Conservation (phyloP, 1,139 yeast genomes). For the Yamadazyma triangularis region DNA sequence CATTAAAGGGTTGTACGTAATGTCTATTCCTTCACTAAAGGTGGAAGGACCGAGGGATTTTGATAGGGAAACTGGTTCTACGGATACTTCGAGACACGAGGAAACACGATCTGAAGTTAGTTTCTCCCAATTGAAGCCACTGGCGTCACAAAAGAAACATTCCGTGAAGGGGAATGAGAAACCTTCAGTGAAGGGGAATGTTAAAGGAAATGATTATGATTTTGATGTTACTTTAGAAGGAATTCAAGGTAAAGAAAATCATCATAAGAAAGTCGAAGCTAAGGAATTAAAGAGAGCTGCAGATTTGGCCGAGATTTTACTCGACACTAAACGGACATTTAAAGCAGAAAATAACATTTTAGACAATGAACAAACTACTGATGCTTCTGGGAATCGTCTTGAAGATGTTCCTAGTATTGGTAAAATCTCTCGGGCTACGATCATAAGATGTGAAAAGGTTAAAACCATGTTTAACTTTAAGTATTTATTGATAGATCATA, state of each 20-base stretch:
- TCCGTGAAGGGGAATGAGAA: too few relatives aligned
- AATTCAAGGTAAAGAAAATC: background rate
- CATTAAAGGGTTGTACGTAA: too few relatives aligned
- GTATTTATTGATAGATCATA: constrained; percentile 44
- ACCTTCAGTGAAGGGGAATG: too few relatives aligned
- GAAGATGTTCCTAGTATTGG: constrained; percentile 1
- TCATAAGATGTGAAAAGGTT: constrained; percentile 50
- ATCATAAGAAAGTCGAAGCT: constrained; percentile 9
- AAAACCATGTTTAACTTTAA: constrained; percentile 47
- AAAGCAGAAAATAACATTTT: constrained; percentile 40
- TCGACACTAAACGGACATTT: constrained; percentile 40
- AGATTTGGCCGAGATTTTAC: constrained; percentile 37
- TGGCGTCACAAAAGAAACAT: too few relatives aligned
- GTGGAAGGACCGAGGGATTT: too few relatives aligned
- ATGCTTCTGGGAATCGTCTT: constrained; percentile 3
- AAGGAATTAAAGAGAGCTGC: constrained; percentile 32
- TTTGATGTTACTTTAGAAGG: background rate
- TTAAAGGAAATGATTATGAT: background rate
- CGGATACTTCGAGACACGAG: too few relatives aligned
- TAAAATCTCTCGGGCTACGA: constrained; percentile 31
- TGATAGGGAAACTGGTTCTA: too few relatives aligned
- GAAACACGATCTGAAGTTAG: too few relatives aligned
- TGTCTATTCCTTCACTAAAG: too few relatives aligned
- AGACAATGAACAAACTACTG: constrained; percentile 11
- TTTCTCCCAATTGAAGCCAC: too few relatives aligned